Evolutionary conservation across 805 yeast species (phyloP).

Genomic region (Candida patagonica): DNA sequence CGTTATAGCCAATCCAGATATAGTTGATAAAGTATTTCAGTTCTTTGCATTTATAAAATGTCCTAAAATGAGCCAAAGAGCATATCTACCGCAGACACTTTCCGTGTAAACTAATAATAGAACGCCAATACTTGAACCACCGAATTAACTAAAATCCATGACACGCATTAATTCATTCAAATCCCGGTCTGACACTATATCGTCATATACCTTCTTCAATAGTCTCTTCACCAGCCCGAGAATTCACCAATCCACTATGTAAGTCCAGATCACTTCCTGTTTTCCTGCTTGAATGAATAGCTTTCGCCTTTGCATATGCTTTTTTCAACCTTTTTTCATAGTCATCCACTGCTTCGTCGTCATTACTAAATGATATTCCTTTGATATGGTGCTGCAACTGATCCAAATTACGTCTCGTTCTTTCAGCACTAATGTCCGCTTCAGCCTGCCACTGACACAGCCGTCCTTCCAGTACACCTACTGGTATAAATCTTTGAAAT

Average conservation of each 20-base stretch:
- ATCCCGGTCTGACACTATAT: too few species aligned
- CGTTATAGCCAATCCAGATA: too few species aligned
- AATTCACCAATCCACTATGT: slow-evolving; percentile 30
- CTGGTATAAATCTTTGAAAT: slow-evolving; percentile 36
- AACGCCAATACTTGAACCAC: too few species aligned
- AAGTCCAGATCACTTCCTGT: slow-evolving; percentile 23
- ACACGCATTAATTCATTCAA: too few species aligned
- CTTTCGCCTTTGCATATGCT: slow-evolving; percentile 54
- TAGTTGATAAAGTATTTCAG: too few species aligned
- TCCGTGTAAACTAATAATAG: too few species aligned
- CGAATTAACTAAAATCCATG: too few species aligned
- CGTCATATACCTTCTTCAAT: slow-evolving; percentile 23
- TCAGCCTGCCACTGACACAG: slow-evolving; percentile 27
- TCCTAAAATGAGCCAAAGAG: too few species aligned
- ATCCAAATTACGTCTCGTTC: slow-evolving; percentile 5
- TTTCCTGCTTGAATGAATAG: slow-evolving; percentile 33
- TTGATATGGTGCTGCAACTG: slow-evolving; percentile 21
- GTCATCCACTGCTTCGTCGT: slow-evolving; percentile 45
- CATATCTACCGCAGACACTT: too few species aligned
- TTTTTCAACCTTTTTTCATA: slow-evolving; percentile 44
- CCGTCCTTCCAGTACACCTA: slow-evolving; percentile 60
- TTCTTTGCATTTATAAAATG: too few species aligned
- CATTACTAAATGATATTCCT: slow-evolving; percentile 35
- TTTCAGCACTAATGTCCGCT: slow-evolving; percentile 2
- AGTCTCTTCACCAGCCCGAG: slow-evolving; percentile 25